Percentiles rank a stretch among this genome's conserved stretches.
Conservation (phyloP, 2,329 filamentous ascomycete genomes). For the Emericellopsis atlantica region DNA sequence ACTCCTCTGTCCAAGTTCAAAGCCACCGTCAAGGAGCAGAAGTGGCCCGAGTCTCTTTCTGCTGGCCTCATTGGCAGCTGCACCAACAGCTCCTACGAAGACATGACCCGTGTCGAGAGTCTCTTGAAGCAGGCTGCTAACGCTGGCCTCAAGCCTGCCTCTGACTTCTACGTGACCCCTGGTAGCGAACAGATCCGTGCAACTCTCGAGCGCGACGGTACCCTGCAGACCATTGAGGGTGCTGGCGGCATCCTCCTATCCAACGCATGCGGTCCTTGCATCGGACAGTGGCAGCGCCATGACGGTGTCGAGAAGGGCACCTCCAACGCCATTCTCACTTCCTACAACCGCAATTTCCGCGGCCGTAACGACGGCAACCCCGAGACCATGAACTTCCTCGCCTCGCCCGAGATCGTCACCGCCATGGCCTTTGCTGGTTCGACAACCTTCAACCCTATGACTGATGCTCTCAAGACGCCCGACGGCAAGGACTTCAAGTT, state of each 20-base stretch:
- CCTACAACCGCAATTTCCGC: conserved; percentile 97
- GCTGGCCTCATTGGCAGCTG: conserved; percentile 94
- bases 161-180: conserved; percentile 91
- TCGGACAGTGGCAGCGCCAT: conserved; percentile 89
- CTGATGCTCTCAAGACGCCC: conserved; percentile 69
- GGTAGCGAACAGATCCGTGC: conserved; percentile 95
- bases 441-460: conserved; percentile 94
- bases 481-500: conserved; percentile 79
- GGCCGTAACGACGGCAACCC: conserved; percentile 95
- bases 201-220: conserved; percentile 80
- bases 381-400: conserved; percentile 96
- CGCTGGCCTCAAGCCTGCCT: conserved; percentile 80
- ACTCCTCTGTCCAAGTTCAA: conserved; percentile 88
- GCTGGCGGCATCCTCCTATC: conserved; percentile 85
- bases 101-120: conserved; percentile 92
- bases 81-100: conserved; percentile 97
- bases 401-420: conserved; percentile 91
- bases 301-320: conserved; percentile 78
- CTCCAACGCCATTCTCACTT: conserved; percentile 86
- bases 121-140: conserved; percentile 82
- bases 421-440: conserved; percentile 87
- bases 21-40: conserved; percentile 66
- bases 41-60: conserved; percentile 84
- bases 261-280: conserved; percentile 90
- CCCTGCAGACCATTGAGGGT: conserved; percentile 70